phyloP scores from a whole-genome alignment of 1,284 basidiomycete species.

The Ganoderma sinense region DNA sequence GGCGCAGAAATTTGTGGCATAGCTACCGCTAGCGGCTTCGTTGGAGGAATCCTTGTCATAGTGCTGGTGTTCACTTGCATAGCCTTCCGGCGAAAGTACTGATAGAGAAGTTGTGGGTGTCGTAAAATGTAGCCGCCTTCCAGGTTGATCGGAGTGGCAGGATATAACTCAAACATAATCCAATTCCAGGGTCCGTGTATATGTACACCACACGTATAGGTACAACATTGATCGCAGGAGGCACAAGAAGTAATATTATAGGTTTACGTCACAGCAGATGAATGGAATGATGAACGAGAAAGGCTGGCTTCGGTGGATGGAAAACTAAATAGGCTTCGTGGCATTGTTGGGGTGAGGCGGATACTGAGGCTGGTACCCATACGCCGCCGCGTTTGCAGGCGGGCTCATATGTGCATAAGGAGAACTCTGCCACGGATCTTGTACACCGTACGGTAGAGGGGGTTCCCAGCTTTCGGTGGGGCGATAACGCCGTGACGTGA shows the following conservation, averaged over 20 bases:
- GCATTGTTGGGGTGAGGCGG: constrained; percentile 1
- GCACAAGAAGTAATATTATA: not conserved
- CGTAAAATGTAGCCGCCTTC: constrained; percentile 1
- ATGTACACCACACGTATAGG: constrained; percentile 15
- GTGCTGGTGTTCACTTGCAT: constrained; percentile 26
- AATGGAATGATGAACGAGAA: constrained; percentile 13
- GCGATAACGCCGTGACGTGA: constrained; percentile 18
- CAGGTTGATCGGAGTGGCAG: constrained; percentile 12
- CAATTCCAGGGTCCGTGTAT: constrained; percentile 16
- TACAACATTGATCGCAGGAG: constrained; percentile 19
- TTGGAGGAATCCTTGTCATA: constrained; percentile 42
- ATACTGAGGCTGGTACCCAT: constrained; percentile 38
- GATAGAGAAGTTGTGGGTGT: constrained; percentile 8
- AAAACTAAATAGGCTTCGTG: not conserved
- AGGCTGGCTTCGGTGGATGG: not conserved
- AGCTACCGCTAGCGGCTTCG: constrained; percentile 37
- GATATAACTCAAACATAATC: not conserved
- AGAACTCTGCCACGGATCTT: constrained; percentile 29
- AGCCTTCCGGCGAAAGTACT: constrained; percentile 23
- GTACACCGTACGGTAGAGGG: constrained; percentile 36
- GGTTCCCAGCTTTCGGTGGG: constrained; percentile 52
- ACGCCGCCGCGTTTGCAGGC: constrained; percentile 32
- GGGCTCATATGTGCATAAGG: constrained; percentile 28
- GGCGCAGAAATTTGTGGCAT: constrained; percentile 39
- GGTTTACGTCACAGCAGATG: not conserved